Evolutionary conservation across 306 rosid genomes (phyloP), one percentile per base, ranked within the genome.

Genomic region (Phaseolus lunatus): DNA sequence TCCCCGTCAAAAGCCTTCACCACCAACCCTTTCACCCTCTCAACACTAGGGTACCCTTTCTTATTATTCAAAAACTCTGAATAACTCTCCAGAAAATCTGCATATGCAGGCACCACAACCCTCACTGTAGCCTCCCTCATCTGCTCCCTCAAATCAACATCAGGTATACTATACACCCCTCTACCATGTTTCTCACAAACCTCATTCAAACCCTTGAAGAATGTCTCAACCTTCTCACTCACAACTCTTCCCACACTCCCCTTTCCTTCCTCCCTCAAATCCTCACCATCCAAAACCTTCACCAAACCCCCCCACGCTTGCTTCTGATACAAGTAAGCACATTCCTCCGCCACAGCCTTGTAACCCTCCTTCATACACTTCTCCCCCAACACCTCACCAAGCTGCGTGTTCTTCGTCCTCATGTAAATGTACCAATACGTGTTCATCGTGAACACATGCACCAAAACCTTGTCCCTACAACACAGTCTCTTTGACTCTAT

Each of bases 361-460:
- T 87, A 91, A 15, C 80, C 85, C 5, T 72, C 85, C 58, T 75
- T 89, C 88, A 87, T 79, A 22, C 85, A 78, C 11, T 76, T 70
- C 56, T 94, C 98, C 3, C 97, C 97, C 64, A 94, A 19, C 9
- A 91, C 71, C 61, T 82, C 81, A 44, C 94, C 93, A 7, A 94
- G 90, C 67, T 91, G 97, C 1, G 98, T 91, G 89, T 84, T 89
- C 44, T 78, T 92, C 2, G 90, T 88, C 61, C 96, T 84, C 96
- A 91, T 94, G 65, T 94, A 94, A 11, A 94, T 94, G 77, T 94
- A 94, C 98, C 98, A 94, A 72, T 90, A 90, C 0, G 96, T 88
- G 66, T 94, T 94, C 98, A 90, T 91, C 10, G 85, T 56, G 68
- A 87, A 91, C 7, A 91, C 61, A 15, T 87, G 83, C 24, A 81